Evolutionary conservation across 2,329 filamentous ascomycete species (phyloP), one percentile per base, ranked within the genome.

Genomic region (Pseudogymnoascus sp.): DNA sequence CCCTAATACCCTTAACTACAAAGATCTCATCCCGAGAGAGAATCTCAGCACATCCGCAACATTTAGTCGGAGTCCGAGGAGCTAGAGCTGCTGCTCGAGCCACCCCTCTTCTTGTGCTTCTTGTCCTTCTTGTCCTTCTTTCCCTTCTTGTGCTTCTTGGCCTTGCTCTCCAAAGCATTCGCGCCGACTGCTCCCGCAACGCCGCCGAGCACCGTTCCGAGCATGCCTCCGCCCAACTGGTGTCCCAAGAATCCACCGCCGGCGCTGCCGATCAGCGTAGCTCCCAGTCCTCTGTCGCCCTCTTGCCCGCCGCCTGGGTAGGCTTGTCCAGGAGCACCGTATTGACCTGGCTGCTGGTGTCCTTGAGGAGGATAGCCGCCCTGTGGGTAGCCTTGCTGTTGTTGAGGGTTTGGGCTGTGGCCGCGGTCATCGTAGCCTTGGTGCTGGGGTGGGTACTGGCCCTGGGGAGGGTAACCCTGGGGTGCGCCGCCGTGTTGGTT

Each of bases 161-260:
- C 41, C 62, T 79, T 78, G 60, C 77, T 68, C 69, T 80, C 79
- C 38, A 84, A 69, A 16, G 78, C 72, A 66, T 84, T 84, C 6
- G 83, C 83, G 2, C 78, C 80, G 11, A 84, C 75, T 0, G 82
- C 82, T 23, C 84, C 84, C 9, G 78, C 80, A 1, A 83, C 76
- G 6, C 78, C 74, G 0, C 82, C 82, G 1, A 79, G 75, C 5
- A 84, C 67, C 1, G 82, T 81, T 23, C 80, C 80, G 36, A 85
- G 69, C 58, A 79, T 74, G 5, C 82, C 81, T 61, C 81, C 80
- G 19, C 82, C 82, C 9, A 82, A 70, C 71, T 85, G 80, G 69
- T 84, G 79, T 0, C 79, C 82, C 0, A 82, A 62, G 62, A 81
- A 80, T 0, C 79, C 82, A 38, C 83, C 83, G 0, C 77, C 79